Evolutionary conservation across 441 rosid species (phyloP), one percentile per base, ranked within the genome.

Genomic region (Syzygium malaccense): DNA sequence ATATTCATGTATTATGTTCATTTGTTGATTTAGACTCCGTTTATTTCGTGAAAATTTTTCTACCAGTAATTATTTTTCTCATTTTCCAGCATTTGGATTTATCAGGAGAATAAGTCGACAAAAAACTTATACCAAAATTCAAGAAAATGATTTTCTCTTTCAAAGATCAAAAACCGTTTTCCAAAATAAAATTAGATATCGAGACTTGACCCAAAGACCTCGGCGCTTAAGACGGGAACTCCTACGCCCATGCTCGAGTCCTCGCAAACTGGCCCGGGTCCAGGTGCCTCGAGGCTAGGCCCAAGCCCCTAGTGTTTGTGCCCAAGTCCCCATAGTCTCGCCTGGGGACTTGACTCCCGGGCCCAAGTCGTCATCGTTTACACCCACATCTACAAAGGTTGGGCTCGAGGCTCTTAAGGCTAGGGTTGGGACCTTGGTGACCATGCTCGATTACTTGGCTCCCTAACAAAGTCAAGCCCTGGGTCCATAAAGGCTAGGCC

Each of bases 241-340:
- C 3, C 7, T 1, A 5, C 15, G 0, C 8, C 2, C 2, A 3
- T 33, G 49, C 49, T 71, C 0, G 1, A 0, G 48, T 71, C 26
- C 80, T 20, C 1, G 2, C 8, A 14, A 11, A 19, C 28, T 13
- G 4, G 28, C 80, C 8, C 2, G 0, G 1, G 49, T 71, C 45
- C 0, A 3, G 3, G 14, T 68, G 14, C 26, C 26, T 32, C 4
- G 13, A 33, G 79, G 26, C 7, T 19, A 8, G 26, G 8, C 26
- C 26, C 48, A 68, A 19, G 48, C 18, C 13, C 25, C 19, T 32
- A 2, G 30, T 2, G 0, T 0, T n/a, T n/a, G 12, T 26, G 4
- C 45, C 25, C 25, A 66, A 4, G 25, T 32, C 14, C 48, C 5
- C 37, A 0, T 2, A 0, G 4, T 5, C 14, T 0, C 10, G 17